Evolutionary conservation across 1,139 yeast species (phyloP).

Genomic region (Taiozyma sp.): DNA sequence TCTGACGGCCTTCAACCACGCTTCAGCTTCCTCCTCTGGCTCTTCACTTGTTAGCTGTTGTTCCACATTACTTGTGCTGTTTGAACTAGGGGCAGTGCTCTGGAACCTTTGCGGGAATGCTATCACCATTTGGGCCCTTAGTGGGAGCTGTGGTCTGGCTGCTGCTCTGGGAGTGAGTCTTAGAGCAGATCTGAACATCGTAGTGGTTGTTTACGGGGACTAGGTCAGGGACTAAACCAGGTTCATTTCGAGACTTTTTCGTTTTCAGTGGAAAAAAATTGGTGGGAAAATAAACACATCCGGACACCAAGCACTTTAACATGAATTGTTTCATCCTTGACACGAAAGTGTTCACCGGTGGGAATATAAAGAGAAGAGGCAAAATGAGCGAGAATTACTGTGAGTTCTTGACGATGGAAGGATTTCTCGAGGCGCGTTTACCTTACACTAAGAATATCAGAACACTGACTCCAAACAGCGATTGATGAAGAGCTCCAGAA

Average conservation of each 20-base stretch:
- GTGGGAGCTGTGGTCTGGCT: not conserved
- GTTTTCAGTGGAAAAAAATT: not conserved
- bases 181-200: constrained; percentile 10
- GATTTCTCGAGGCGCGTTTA: too few species aligned
- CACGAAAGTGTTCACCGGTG: not conserved
- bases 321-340: not conserved
- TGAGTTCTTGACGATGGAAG: not conserved
- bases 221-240: too few species aligned
- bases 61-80: constrained; percentile 3
- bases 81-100: constrained; percentile 8
- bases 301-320: not conserved
- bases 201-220: not conserved
- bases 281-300: not conserved
- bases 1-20: constrained; percentile 21
- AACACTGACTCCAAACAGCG: not conserved
- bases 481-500: not conserved
- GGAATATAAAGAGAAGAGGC: not conserved
- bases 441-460: not conserved
- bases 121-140: not conserved
- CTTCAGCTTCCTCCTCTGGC: constrained; percentile 19
- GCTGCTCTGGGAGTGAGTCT: not conserved
- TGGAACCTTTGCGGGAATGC: constrained; percentile 9
- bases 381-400: not conserved
- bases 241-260: not conserved
- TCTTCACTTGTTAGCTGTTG: constrained; percentile 1